These are phyloP conservation scores for Zasmidium citrigriseum DNA, from an alignment of 2,329 filamentous ascomycete species.

Conservation along the genomic window DNA sequence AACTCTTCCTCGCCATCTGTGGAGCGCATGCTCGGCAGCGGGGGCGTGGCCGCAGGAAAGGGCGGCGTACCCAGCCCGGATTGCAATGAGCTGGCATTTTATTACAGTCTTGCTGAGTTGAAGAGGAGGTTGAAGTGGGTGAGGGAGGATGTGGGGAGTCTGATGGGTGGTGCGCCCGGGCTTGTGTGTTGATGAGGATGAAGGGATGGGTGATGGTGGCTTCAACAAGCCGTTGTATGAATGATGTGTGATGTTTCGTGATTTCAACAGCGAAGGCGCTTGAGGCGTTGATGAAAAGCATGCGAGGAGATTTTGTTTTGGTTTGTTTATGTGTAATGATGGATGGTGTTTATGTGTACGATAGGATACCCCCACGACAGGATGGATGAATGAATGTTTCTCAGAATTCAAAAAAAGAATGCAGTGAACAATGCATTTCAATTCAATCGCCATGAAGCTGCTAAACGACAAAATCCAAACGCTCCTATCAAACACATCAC, in stretches of 20 bases:
- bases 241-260: not conserved
- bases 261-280: not conserved
- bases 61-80: not conserved
- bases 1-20: not conserved
- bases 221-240: not conserved
- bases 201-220: constrained; percentile 7
- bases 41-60: not conserved
- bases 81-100: constrained; percentile 4
- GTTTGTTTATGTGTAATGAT: not conserved
- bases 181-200: constrained; percentile 7
- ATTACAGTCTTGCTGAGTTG: constrained; percentile 8
- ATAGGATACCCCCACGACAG: too few species aligned
- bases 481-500: too few species aligned
- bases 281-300: not conserved
- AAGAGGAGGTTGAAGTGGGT: constrained; percentile 11
- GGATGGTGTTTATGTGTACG: not conserved
- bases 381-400: too few species aligned
- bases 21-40: not conserved
- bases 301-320: too few species aligned
- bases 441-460: too few species aligned
- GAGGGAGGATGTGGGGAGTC: constrained; percentile 6
- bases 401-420: too few species aligned
- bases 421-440: too few species aligned
- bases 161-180: not conserved
- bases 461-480: too few species aligned